phyloP scores from a whole-genome alignment of 257 asterid genomes.

The Henckelia pumila region DNA sequence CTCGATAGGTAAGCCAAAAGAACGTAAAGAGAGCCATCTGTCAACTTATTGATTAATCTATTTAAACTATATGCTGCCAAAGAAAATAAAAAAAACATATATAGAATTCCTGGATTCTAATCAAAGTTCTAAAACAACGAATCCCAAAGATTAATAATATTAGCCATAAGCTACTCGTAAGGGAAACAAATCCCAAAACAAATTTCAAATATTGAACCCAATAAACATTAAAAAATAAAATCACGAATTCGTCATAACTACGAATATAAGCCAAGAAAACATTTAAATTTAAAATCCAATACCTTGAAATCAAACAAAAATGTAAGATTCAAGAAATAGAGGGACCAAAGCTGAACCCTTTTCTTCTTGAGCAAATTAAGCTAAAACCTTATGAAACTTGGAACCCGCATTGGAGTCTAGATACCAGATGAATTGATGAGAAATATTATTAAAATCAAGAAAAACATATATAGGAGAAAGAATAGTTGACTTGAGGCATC shows the following conservation, averaged over 20 bases:
- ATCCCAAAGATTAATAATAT: conserved; percentile 4
- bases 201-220: conserved; percentile 9
- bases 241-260: conserved; percentile 27
- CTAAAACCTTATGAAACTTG: conserved; percentile 21
- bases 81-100: not conserved
- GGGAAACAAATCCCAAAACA: conserved; percentile 34
- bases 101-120: conserved; percentile 17
- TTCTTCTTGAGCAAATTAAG: conserved; percentile 66
- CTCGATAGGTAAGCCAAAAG: not conserved
- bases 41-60: not conserved
- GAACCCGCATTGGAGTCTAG: conserved; percentile 28
- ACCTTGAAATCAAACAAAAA: conserved; percentile 32
- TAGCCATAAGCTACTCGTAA: conserved; percentile 29
- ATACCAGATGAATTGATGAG: conserved; percentile 19
- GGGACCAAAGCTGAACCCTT: conserved; percentile 35
- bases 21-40: not conserved
- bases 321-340: conserved; percentile 18
- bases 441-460: conserved; percentile 29
- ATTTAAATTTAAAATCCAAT: conserved; percentile 14
- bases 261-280: conserved; percentile 9
- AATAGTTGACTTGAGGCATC: conserved; percentile 50
- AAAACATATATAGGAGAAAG: conserved; percentile 30
- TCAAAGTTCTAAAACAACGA: conserved; percentile 6
- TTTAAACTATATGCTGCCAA: not conserved
- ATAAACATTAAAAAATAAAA: conserved; percentile 14